Percentiles rank a stretch among this genome's conserved stretches.
Evolutionary conservation across 768 basidiomycete genomes (phyloP).

Genomic region (Calocybe gangraenosa): DNA sequence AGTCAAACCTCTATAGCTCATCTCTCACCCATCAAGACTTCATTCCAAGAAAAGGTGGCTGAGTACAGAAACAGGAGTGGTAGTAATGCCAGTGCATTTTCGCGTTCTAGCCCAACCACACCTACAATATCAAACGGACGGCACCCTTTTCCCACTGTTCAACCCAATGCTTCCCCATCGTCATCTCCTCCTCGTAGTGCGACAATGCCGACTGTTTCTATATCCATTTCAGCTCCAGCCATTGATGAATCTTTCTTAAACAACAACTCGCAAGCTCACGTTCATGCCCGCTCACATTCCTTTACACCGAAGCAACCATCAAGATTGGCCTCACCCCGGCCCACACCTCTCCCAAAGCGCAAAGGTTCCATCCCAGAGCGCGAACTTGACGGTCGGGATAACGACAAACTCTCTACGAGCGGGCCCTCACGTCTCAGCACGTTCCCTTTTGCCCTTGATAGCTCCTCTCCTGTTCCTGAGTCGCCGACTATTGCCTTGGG

Average conservation of each 20-base stretch:
- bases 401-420: constrained; percentile 8
- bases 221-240: constrained; percentile 43
- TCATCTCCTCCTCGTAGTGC: constrained; percentile 30
- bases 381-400: constrained; percentile 23
- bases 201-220: constrained; percentile 37
- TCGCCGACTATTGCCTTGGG: constrained; percentile 2
- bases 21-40: constrained; percentile 37
- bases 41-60: constrained; percentile 59
- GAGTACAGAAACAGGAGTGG: constrained; percentile 62
- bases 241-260: constrained; percentile 26
- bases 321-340: constrained; percentile 55
- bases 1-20: constrained; percentile 41
- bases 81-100: constrained; percentile 44
- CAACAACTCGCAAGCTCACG: constrained; percentile 32
- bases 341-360: constrained; percentile 51
- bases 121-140: constrained; percentile 27
- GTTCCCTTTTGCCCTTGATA: constrained; percentile 13
- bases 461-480: constrained; percentile 3
- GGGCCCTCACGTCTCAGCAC: constrained; percentile 8
- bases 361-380: constrained; percentile 44
- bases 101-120: constrained; percentile 31
- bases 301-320: constrained; percentile 72
- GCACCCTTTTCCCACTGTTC: constrained; percentile 41
- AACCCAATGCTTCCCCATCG: constrained; percentile 26
- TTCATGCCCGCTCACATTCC: constrained; percentile 62